Conservation (phyloP, 768 basidiomycete genomes). For the Suillus sp. region DNA sequence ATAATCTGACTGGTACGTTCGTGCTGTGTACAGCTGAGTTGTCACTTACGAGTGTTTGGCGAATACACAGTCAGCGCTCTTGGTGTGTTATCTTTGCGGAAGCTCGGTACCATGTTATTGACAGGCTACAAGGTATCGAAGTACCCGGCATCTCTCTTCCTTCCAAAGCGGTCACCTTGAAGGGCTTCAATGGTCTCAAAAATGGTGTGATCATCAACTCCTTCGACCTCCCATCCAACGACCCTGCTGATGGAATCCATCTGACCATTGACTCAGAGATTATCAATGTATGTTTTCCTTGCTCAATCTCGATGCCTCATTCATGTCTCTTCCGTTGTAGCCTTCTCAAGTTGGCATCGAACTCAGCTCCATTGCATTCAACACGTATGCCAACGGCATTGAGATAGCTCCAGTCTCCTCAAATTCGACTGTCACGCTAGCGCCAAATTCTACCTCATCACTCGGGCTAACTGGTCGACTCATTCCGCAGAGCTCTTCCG, state of each 20-base stretch:
- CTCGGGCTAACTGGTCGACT: conserved; percentile 64
- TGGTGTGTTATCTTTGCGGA: conserved; percentile 37
- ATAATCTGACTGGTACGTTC: conserved; percentile 58
- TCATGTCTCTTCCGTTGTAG: conserved; percentile 33
- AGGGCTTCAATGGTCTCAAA: conserved; percentile 71
- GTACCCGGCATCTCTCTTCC: conserved; percentile 57
- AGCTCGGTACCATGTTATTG: not conserved
- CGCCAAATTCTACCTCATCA: conserved; percentile 52
- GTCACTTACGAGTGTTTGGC: conserved; percentile 14
- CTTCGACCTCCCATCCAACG: conserved; percentile 71
- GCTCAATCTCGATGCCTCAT: not conserved
- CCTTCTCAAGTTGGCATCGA: conserved; percentile 77
- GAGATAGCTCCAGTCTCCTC: conserved; percentile 63
- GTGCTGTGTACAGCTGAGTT: not conserved
- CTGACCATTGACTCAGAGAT: conserved; percentile 63
- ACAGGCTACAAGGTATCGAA: conserved; percentile 46
- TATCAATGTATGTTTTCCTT: conserved; percentile 50
- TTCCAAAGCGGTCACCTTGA: conserved; percentile 60
- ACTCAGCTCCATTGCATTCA: conserved; percentile 61
- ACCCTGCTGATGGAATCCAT: conserved; percentile 71
- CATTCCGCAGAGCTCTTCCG: conserved; percentile 54
- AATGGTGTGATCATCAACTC: conserved; percentile 62
- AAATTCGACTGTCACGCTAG: conserved; percentile 50
- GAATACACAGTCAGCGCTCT: conserved; percentile 52
- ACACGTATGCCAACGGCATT: conserved; percentile 52